These are phyloP conservation scores for Blastomyces percursus DNA, from an alignment of 2,329 filamentous ascomycete species.

Conservation along the genomic window DNA sequence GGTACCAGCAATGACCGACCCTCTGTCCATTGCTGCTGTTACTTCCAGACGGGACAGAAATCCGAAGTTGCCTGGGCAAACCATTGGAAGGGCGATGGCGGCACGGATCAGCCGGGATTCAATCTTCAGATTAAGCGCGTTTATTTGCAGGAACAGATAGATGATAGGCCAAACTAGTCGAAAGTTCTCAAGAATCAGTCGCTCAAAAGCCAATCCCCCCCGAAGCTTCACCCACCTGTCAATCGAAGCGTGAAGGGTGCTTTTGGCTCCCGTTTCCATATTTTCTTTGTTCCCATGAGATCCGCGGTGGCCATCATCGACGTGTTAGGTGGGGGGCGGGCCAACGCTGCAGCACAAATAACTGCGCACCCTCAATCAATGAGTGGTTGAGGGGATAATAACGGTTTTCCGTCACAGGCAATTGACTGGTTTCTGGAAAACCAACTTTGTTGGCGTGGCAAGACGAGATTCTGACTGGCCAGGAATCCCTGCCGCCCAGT, in stretches of 20 bases:
- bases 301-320: neutral
- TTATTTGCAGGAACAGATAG: too few relatives aligned
- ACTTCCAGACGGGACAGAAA: neutral
- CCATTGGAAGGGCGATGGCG: neutral
- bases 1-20: neutral
- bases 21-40: neutral
- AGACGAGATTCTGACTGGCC: neutral
- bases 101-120: neutral
- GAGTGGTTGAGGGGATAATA: neutral
- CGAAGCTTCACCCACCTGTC: neutral
- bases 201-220: neutral
- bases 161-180: neutral
- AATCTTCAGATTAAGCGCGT: neutral
- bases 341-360: neutral
- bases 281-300: neutral
- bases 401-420: neutral
- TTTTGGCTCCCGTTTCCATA: neutral
- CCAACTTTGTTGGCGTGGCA: constrained; percentile 1
- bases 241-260: too few relatives aligned
- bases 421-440: neutral
- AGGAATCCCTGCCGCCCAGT: neutral
- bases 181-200: neutral
- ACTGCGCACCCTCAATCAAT: neutral
- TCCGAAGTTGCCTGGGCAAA: too few relatives aligned
- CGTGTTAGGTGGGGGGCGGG: neutral